Evolutionary conservation across 805 yeast species (phyloP).

Genomic region (Candida sanyiensis): DNA sequence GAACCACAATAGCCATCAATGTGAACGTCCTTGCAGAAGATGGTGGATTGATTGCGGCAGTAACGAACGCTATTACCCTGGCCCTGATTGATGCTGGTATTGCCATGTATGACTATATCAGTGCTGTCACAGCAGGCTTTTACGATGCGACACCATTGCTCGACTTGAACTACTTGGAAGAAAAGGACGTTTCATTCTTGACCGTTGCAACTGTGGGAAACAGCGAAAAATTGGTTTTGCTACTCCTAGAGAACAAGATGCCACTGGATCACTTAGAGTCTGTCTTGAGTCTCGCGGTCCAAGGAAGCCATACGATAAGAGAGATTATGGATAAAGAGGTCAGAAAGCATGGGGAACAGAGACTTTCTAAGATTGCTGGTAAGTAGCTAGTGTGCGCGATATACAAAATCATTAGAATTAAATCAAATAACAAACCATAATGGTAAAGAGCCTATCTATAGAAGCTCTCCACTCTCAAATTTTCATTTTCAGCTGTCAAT

Average conservation of each 20-base stretch:
- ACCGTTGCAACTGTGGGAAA: conserved; percentile 84
- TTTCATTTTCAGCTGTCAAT: conserved; percentile 19
- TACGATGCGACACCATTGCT: conserved; percentile 73
- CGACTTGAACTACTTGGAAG: conserved; percentile 81
- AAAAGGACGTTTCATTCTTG: conserved; percentile 70
- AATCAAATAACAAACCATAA: not conserved
- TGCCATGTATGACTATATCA: conserved; percentile 85
- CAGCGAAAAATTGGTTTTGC: conserved; percentile 68
- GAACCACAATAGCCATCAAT: conserved; percentile 72
- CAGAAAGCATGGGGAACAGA: conserved; percentile 62
- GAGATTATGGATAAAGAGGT: conserved; percentile 84
- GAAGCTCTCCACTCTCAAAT: conserved; percentile 8
- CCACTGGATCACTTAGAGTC: conserved; percentile 77
- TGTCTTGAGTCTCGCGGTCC: conserved; percentile 73
- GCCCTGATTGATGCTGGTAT: conserved; percentile 95
- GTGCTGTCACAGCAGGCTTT: conserved; percentile 74
- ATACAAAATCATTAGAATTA: not conserved
- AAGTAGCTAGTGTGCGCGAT: conserved; percentile 7
- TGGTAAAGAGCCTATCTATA: conserved; percentile 1
- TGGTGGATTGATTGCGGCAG: conserved; percentile 77
- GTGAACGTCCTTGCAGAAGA: conserved; percentile 82
- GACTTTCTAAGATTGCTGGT: conserved; percentile 40
- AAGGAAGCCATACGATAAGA: conserved; percentile 79
- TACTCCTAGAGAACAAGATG: conserved; percentile 76
- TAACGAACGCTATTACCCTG: conserved; percentile 80